Percentiles rank a stretch among this genome's conserved stretches.
These are phyloP conservation scores for Diplocarpon mali DNA, from an alignment of 2,329 filamentous ascomycete species.

Conservation along the genomic window DNA sequence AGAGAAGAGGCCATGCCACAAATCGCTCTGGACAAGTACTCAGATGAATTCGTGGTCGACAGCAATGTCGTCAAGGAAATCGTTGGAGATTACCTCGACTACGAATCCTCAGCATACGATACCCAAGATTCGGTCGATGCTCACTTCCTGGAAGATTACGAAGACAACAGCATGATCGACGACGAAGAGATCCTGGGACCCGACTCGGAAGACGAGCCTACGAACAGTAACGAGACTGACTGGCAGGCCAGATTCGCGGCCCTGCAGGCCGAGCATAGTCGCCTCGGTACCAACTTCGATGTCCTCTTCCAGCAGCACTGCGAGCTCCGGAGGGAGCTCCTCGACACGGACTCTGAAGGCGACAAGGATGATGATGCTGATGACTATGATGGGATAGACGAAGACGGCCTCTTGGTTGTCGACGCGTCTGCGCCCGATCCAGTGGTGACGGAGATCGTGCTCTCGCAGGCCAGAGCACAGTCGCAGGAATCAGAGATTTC, in stretches of 20 bases:
- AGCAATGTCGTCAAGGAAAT: neutral
- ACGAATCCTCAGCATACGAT: constrained; percentile 23
- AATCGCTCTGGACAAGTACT: constrained; percentile 6
- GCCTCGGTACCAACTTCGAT: constrained; percentile 1
- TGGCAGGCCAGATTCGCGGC: constrained; percentile 15
- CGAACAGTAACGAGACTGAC: constrained; percentile 13
- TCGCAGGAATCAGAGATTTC: constrained; percentile 15
- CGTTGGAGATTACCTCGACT: constrained; percentile 17
- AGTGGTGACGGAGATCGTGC: constrained; percentile 15
- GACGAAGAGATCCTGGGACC: constrained; percentile 8
- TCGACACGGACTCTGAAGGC: constrained; percentile 10
- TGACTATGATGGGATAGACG: constrained; percentile 8
- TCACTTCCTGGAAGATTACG: constrained; percentile 18
- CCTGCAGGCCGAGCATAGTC: constrained; percentile 5
- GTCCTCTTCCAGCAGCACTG: constrained; percentile 5
- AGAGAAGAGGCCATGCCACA: constrained; percentile 1
- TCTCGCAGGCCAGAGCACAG: constrained; percentile 14
- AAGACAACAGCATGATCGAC: constrained; percentile 21
- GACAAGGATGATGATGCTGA: constrained; percentile 4
- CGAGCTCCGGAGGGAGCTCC: constrained; percentile 10
- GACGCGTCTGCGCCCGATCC: constrained; percentile 12
- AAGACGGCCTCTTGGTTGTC: constrained; percentile 10
- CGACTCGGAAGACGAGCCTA: constrained; percentile 6
- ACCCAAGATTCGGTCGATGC: constrained; percentile 16
- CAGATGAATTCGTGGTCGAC: constrained; percentile 6